Evolutionary conservation across 495 filamentous ascomycete species (phyloP).

Genomic region (Aspergillus baeticus): DNA sequence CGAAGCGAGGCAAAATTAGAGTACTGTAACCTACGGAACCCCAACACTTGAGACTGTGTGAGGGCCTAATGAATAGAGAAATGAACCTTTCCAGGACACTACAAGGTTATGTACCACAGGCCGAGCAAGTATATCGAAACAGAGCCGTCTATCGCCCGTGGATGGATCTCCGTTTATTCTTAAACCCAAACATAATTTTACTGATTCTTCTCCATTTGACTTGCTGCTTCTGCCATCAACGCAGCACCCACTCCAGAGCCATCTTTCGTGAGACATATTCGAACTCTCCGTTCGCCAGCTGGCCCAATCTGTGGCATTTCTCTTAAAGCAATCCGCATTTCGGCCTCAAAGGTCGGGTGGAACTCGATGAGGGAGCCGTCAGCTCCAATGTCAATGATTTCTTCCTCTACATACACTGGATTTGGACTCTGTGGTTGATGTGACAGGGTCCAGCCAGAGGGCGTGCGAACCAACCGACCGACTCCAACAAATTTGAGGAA

Average conservation of each 20-base stretch:
- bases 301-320: constrained; percentile 31
- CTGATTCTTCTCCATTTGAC: background rate
- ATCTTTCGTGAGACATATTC: constrained; percentile 37
- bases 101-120: no score
- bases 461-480: background rate
- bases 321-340: constrained; percentile 31
- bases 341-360: constrained; percentile 25
- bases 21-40: no score
- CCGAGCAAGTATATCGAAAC: no score
- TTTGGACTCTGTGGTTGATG: background rate
- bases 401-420: background rate
- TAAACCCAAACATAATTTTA: no score
- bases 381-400: constrained; percentile 5
- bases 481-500: constrained; percentile 1
- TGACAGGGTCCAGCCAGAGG: background rate
- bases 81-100: no score
- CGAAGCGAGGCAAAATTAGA: no score
- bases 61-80: no score
- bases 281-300: constrained; percentile 29
- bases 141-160: no score
- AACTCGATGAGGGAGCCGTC: constrained; percentile 8
- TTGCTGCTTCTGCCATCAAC: constrained; percentile 29
- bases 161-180: no score
- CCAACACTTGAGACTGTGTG: no score
- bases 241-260: constrained; percentile 42